Evolutionary conservation across 768 basidiomycete species (phyloP), one percentile per base, ranked within the genome.

Genomic region (Lentinus tigrinus): DNA sequence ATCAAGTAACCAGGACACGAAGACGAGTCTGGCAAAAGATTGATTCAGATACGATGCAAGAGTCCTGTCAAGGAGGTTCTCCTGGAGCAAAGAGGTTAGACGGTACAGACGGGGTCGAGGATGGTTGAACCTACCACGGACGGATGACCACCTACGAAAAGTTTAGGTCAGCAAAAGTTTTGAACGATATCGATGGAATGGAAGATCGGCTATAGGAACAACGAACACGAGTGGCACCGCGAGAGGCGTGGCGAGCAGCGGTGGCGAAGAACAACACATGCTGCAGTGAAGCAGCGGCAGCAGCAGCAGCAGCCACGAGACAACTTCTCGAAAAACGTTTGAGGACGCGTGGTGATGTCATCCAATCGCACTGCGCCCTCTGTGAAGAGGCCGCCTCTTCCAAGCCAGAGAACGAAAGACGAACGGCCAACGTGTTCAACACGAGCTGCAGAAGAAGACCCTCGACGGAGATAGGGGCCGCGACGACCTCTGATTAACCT

Each of bases 61-160:
- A 60, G 70, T 66, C 71, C 66, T 83, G 82, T 87, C 78, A 90
- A 76, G 89, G 88, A 75, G 89, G 90, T 85, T 91, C 87, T 69
- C 89, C 89, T 91, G 63, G 11, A 34, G n/a, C n/a, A 73, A 63
- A 49, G 50, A 26, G 28, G 19, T 50, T 14, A 50, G 49, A 2
- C 4, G 36, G 16, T 17, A n/a, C n/a, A n/a, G n/a, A n/a, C n/a
- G n/a, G 13, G 19, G 26, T 28, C 23, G 23, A 23, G 44, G 34
- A 4, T 24, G 13, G 39, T 63, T 54, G 54, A 26, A 75, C 82
- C 55, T 53, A 88, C 89, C 89, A 81, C 88, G 78, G 69, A 91
- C 82, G 60, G 85, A 86, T 72, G 85, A 84, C 88, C 87, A 89
- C 88, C 89, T 91, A 54, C 40, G 43, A 51, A 56, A 61, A 63